A percentile compares a stretch with the other conserved stretches of the same genome.
Evolutionary conservation across 176 grass and related monocot genomes (phyloP).

Genomic region (Bothriochloa decipiens): DNA sequence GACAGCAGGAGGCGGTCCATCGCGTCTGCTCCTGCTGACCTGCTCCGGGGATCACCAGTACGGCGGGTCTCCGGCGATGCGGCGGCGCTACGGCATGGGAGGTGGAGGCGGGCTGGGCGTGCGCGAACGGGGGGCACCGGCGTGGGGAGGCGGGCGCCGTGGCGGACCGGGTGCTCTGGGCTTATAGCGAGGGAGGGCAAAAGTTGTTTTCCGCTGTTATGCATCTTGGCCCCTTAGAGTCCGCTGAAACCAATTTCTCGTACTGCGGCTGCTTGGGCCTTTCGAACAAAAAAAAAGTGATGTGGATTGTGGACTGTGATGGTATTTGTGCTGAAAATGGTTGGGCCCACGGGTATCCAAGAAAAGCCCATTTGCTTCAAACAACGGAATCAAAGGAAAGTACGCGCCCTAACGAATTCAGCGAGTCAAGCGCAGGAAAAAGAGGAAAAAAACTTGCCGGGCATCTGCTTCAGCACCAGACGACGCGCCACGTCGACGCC

Average conservation of each 20-base stretch:
- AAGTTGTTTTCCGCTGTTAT: constrained; percentile 27
- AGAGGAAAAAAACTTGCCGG: too few relatives aligned
- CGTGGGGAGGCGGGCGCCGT: constrained; percentile 31
- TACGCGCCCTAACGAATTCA: too few relatives aligned
- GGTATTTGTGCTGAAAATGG: neutral
- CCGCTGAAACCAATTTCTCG: neutral
- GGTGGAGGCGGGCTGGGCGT: constrained; percentile 4
- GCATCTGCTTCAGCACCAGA: too few relatives aligned
- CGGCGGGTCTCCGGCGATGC: constrained; percentile 41
- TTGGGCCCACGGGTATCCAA: neutral
- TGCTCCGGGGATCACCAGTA: constrained; percentile 45
- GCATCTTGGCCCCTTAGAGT: neutral
- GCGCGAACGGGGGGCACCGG: neutral
- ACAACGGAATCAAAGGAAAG: too few relatives aligned
- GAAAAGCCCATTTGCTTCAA: too few relatives aligned
- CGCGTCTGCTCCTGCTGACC: too few relatives aligned
- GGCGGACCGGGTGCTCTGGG: neutral
- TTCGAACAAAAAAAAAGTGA: neutral
- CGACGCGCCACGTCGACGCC: too few relatives aligned
- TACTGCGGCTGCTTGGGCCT: neutral
- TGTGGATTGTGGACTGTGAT: neutral
- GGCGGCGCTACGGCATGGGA: constrained; percentile 51
- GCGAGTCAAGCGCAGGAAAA: too few relatives aligned
- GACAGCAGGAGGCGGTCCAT: constrained; percentile 54
- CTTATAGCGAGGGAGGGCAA: constrained; percentile 23